Base-by-base conservation (phyloP, 2,329 filamentous ascomycete species). In the Aspergillus luchuensis region DNA sequence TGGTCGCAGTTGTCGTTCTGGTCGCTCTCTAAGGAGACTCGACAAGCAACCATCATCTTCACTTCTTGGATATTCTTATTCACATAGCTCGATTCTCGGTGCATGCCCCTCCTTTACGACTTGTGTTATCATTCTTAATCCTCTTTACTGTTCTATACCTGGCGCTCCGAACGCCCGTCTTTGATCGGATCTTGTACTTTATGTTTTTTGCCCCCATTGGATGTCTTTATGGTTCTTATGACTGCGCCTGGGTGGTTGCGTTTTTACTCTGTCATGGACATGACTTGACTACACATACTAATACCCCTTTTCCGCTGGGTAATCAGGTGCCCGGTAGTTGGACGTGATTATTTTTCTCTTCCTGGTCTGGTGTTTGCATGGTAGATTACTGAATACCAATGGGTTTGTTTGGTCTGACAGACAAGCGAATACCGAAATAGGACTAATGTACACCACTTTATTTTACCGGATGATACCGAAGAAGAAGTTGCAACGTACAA, bases 1-100 rank as follows among this genome's bases (percentile, higher is more conserved):
- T 81, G 58, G 77, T 82, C 45, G 80, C 79, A 19, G 69, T 81
- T 23, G 74, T 81, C 49, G 80, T 75, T 55, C 67, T 81, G 65
- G 76, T 81, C 63, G 72, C 77, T 53, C 66, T 81, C 71, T 81
- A 72, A 76, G 70, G 58, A 47, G 63, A 58, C 56, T 63, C 58
- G 45, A 53, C 58, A 25, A 36, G 48, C 38, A 25, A 47, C 28
- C 39, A 51, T 64, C 48, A 54, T 57, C 48, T 56, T 57, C 51
- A 30, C 48, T 64, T 65, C 63, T 63, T 68, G 58, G 55, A 69
- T 67, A 69, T 68, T 63, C 59, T 69, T 67, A 58, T 66, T 56
- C 59, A 41, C 50, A 51, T 54, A 56, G 54, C 62, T 55, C 52
- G 45, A 36, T 56, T 28, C 58, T 61, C 60, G 58, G 58, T 51